Evolutionary conservation across 2,329 filamentous ascomycete genomes (phyloP), one percentile per base, ranked within the genome.

Genomic region (Venturia aucupariae): DNA sequence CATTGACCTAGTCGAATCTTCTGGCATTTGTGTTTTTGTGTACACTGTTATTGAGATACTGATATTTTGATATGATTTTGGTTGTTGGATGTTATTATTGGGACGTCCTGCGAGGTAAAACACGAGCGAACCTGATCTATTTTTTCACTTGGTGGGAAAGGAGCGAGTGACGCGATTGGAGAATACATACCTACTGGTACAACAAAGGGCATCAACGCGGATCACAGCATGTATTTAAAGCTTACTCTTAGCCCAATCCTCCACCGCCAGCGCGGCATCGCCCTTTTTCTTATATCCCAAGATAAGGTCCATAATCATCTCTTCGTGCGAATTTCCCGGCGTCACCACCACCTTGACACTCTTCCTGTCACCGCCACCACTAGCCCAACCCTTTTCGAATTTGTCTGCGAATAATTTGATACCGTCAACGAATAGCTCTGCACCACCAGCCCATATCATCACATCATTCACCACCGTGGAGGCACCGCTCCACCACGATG

Each of bases 401-500:
- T 77, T 81, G 59, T 73, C 71, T 27, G 75, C 76, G 67, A 86
- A 80, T 24, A 79, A 76, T 60, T 77, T 69, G 61, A 87, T 85
- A 17, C 80, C 76, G 67, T 51, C 46, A 13, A 51, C 22, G 24
- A 51, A 51, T 8, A 51, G 22, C 24, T 54, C 30, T 60, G 81
- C 78, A 0, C 75, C 79, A 0, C 85, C 85, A 1, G 75, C 81
- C 67, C 80, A 79, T 5, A 87, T 75, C 30, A 85, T 69, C 1
- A 86, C 74, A 51, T 80, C 76, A 24, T 76, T 73, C 0, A 65
- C 64, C 3, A 83, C 72, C 2, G 75, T 66, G 41, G 72, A 76
- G 0, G 78, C 75, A 15, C 83, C 74, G 2, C 74, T 76, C 77
- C 82, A 87, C 84, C 84, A 87, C 1, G 77, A 75, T 6, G 63